These are phyloP conservation scores for Pseudozyma flocculosa DNA, from an alignment of 1,284 basidiomycete genomes.

Conservation along the genomic window DNA sequence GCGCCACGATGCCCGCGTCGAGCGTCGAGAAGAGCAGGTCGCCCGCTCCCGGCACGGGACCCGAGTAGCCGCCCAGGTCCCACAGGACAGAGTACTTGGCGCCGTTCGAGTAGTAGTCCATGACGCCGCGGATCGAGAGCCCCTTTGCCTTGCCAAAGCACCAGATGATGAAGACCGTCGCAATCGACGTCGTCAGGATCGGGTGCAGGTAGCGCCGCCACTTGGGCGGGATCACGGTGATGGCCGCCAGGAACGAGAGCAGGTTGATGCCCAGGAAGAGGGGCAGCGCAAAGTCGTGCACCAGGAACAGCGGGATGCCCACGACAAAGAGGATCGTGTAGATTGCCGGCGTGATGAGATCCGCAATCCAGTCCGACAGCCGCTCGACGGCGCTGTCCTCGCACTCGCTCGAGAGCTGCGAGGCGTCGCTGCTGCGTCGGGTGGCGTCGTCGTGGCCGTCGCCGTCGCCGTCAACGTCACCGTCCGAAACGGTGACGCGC, in stretches of 20 bases:
- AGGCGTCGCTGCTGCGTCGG: background rate
- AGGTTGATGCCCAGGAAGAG: slow-evolving; percentile 46
- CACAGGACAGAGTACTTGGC: slow-evolving; percentile 43
- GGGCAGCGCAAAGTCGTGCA: slow-evolving; percentile 36
- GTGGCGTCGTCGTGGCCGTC: background rate
- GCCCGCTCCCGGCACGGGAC: slow-evolving; percentile 46
- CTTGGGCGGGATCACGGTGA: slow-evolving; percentile 37
- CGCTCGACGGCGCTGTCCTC: slow-evolving; percentile 41
- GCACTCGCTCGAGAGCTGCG: slow-evolving; percentile 1
- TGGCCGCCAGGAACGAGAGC: slow-evolving; percentile 37
- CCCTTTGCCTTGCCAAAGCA: slow-evolving; percentile 31
- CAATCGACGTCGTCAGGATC: slow-evolving; percentile 43
- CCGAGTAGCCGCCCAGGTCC: slow-evolving; percentile 26
- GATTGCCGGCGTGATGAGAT: slow-evolving; percentile 29
- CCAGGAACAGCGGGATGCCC: slow-evolving; percentile 42
- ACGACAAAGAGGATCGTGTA: slow-evolving; percentile 29
- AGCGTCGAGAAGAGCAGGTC: slow-evolving; percentile 44
- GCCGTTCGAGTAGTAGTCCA: slow-evolving; percentile 29
- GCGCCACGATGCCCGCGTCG: slow-evolving; percentile 46
- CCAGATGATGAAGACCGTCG: slow-evolving; percentile 46
- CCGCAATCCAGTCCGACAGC: slow-evolving; percentile 25
- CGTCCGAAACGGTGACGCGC: background rate
- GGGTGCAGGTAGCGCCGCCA: slow-evolving; percentile 44
- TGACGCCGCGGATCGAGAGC: slow-evolving; percentile 16
- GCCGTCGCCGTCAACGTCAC: too few species aligned